Evolutionary conservation across 73 alveolate species (phyloP).

Genomic region (Tetrahymena elliotti): DNA sequence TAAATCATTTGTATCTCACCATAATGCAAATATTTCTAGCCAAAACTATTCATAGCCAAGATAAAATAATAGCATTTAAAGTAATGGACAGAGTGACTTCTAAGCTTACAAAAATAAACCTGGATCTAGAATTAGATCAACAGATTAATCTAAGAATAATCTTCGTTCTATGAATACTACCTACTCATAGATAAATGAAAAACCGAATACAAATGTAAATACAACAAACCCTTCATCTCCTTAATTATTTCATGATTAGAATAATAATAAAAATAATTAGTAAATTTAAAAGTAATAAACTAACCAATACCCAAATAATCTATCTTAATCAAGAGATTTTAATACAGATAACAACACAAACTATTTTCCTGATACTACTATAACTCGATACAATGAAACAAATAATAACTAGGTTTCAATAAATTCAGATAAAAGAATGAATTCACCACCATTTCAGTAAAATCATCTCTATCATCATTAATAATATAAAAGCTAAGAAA

Average conservation of each 20-base stretch:
- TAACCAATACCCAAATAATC: not conserved
- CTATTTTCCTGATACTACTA: not conserved
- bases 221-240: not conserved
- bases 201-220: not conserved
- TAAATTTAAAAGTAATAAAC: not conserved
- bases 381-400: not conserved
- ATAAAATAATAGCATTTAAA: not conserved
- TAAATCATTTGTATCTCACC: not conserved
- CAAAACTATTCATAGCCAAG: not conserved
- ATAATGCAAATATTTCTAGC: not conserved
- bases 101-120: not conserved
- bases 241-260: not conserved
- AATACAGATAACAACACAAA: not conserved
- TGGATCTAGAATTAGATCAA: not conserved
- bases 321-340: not conserved
- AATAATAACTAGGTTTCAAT: not conserved
- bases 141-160: not conserved
- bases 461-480: not conserved
- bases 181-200: not conserved
- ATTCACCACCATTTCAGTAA: not conserved
- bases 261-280: not conserved
- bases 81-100: not conserved
- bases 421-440: not conserved
- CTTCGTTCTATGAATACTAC: not conserved
- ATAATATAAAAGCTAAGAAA: not conserved